A percentile compares a stretch with the other conserved stretches of the same genome.
phyloP scores from a whole-genome alignment of 208 protist genomes.

The Zelonia costaricensis region DNA sequence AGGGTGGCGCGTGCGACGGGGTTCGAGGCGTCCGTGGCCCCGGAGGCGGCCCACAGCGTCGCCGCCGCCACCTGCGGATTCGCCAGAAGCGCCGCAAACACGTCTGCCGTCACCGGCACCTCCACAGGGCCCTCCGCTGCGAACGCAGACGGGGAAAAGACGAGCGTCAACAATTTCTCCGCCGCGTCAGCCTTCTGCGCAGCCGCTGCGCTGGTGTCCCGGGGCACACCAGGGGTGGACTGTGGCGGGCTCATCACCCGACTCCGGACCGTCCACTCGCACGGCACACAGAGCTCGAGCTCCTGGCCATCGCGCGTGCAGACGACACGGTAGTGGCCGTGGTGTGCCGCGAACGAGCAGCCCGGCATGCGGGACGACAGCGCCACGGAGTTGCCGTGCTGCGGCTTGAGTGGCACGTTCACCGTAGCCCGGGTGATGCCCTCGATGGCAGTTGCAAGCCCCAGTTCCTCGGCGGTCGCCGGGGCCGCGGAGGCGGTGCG shows the following conservation, averaged over 20 bases:
- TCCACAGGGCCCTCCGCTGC: neutral
- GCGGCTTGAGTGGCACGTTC: conserved; percentile 2
- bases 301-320: conserved; percentile 18
- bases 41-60: conserved; percentile 14
- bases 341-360: conserved; percentile 14
- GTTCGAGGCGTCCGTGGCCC: neutral
- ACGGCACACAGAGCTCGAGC: conserved; percentile 24
- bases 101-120: conserved; percentile 6
- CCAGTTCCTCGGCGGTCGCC: neutral
- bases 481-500: neutral
- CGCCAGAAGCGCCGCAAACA: conserved; percentile 9
- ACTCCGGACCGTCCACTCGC: conserved; percentile 17
- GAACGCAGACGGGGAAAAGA: conserved; percentile 13
- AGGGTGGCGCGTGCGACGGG: conserved; percentile 14
- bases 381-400: neutral
- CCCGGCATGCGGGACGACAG: conserved; percentile 9
- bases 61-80: conserved; percentile 15
- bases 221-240: neutral
- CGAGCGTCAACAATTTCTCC: conserved; percentile 11
- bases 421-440: conserved; percentile 4
- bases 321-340: conserved; percentile 22
- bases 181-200: neutral
- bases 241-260: neutral
- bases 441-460: neutral
- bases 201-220: neutral